phyloP scores from a whole-genome alignment of 2,329 filamentous ascomycete genomes.

The Leptographium flavum region DNA sequence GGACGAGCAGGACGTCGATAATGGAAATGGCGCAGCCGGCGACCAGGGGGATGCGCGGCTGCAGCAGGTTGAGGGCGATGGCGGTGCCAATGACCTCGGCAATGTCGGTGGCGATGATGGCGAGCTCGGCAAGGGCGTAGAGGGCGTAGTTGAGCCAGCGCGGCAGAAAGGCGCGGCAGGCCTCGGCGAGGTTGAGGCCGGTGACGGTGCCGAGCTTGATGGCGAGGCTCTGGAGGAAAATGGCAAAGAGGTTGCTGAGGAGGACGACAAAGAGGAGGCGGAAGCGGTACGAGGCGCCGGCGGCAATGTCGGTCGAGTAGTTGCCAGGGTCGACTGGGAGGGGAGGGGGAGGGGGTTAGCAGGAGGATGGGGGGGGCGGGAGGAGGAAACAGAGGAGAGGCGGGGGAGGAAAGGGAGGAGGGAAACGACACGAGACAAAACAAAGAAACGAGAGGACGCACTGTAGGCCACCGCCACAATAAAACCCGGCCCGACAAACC shows the following conservation, averaged over 20 bases:
- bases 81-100: slow-evolving; percentile 61
- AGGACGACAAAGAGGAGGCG: slow-evolving; percentile 54
- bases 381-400: not conserved
- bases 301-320: slow-evolving; percentile 52
- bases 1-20: slow-evolving; percentile 50
- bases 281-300: slow-evolving; percentile 52
- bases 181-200: slow-evolving; percentile 51
- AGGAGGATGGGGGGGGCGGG: not conserved
- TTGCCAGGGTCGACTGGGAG: slow-evolving; percentile 45
- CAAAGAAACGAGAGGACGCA: slow-evolving; percentile 16
- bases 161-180: slow-evolving; percentile 50
- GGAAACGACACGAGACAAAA: too few relatives aligned
- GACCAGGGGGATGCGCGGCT: slow-evolving; percentile 48
- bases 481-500: slow-evolving; percentile 47
- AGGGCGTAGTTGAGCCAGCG: slow-evolving; percentile 48
- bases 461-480: slow-evolving; percentile 47
- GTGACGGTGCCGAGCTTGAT: slow-evolving; percentile 58
- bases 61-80: slow-evolving; percentile 53
- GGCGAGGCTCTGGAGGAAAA: slow-evolving; percentile 53
- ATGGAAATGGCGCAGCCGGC: slow-evolving; percentile 57
- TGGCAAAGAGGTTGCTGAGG: slow-evolving; percentile 56
- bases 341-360: not conserved
- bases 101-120: slow-evolving; percentile 59
- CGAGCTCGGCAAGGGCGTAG: slow-evolving; percentile 46
- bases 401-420: too few relatives aligned